Evolutionary conservation across 208 protist genomes (phyloP).

Genomic region (Trypanosoma rangeli): DNA sequence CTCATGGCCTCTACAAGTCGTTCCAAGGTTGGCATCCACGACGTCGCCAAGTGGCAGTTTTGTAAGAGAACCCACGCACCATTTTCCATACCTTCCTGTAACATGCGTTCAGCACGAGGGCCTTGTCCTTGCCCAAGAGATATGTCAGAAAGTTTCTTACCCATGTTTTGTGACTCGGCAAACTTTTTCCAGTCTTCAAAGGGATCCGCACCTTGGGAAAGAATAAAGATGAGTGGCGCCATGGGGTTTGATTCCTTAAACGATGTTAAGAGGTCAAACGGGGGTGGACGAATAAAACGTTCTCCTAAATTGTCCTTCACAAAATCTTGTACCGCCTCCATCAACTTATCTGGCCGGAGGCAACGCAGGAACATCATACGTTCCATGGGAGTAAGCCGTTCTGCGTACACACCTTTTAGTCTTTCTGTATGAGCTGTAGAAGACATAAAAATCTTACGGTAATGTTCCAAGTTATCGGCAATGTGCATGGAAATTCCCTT

Average conservation of each 20-base stretch:
- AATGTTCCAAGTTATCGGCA: conserved; percentile 62
- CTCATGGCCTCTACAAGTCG: conserved; percentile 93
- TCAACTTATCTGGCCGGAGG: conserved; percentile 97
- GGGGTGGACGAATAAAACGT: conserved; percentile 95
- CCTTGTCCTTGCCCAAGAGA: conserved; percentile 99
- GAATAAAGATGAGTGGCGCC: conserved; percentile 97
- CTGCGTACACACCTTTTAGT: conserved; percentile 79
- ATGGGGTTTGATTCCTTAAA: conserved; percentile 93
- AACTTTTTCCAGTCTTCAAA: conserved; percentile 96
- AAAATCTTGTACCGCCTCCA: conserved; percentile 95
- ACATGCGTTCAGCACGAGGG: conserved; percentile 93
- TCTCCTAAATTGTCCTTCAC: conserved; percentile 91
- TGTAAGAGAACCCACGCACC: conserved; percentile 97
- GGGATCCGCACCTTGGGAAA: conserved; percentile 98
- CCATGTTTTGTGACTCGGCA: conserved; percentile 95
- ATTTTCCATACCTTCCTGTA: conserved; percentile 93
- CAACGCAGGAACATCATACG: conserved; percentile 95
- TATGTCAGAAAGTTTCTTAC: conserved; percentile 95
- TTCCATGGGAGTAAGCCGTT: conserved; percentile 91
- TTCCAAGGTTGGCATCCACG: conserved; percentile 98
- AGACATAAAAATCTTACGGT: conserved; percentile 93
- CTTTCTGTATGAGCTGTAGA: conserved; percentile 79
- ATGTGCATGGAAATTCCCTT: conserved; percentile 83
- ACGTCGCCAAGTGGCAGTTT: conserved; percentile 98
- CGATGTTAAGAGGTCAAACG: conserved; percentile 95